Evolutionary conservation across 768 basidiomycete species (phyloP).

Genomic region (Zangia roseola): DNA sequence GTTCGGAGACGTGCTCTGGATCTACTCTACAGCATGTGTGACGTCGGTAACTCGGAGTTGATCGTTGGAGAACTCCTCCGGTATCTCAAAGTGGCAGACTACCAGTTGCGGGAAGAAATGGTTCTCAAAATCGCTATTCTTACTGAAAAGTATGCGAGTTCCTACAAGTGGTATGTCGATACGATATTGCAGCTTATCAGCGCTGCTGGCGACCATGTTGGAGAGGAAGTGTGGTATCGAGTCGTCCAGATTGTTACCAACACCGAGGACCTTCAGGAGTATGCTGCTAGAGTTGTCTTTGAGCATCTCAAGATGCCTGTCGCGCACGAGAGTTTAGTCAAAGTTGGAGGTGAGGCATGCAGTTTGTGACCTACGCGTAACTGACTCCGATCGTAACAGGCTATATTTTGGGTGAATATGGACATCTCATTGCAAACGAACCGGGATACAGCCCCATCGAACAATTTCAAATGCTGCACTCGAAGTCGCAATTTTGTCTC

Average conservation of each 20-base stretch:
- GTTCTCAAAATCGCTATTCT: slow-evolving; percentile 97
- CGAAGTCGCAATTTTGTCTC: slow-evolving; percentile 92
- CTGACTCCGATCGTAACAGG: slow-evolving; percentile 47
- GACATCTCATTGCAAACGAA: slow-evolving; percentile 96
- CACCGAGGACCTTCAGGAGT: slow-evolving; percentile 95
- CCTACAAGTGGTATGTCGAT: slow-evolving; percentile 99
- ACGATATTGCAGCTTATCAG: slow-evolving; percentile 95
- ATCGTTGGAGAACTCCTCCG: slow-evolving; percentile 94
- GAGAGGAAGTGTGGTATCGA: slow-evolving; percentile 99
- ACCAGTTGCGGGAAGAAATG: slow-evolving; percentile 96
- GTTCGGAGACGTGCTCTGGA: slow-evolving; percentile 93
- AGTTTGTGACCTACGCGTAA: neutral
- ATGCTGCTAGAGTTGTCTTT: slow-evolving; percentile 90
- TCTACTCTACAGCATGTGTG: slow-evolving; percentile 98
- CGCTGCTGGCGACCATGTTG: slow-evolving; percentile 97
- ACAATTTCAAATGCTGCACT: slow-evolving; percentile 89
- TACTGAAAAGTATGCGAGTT: slow-evolving; percentile 97
- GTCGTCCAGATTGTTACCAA: slow-evolving; percentile 99
- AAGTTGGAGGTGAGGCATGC: slow-evolving; percentile 76
- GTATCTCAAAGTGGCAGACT: slow-evolving; percentile 95
- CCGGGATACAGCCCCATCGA: slow-evolving; percentile 90
- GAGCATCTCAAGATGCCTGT: slow-evolving; percentile 84
- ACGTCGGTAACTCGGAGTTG: slow-evolving; percentile 92
- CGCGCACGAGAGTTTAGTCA: slow-evolving; percentile 91
- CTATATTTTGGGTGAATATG: slow-evolving; percentile 97